These are phyloP conservation scores for Diaporthe caulivora DNA, from an alignment of 2,329 filamentous ascomycete genomes.

Conservation along the genomic window DNA sequence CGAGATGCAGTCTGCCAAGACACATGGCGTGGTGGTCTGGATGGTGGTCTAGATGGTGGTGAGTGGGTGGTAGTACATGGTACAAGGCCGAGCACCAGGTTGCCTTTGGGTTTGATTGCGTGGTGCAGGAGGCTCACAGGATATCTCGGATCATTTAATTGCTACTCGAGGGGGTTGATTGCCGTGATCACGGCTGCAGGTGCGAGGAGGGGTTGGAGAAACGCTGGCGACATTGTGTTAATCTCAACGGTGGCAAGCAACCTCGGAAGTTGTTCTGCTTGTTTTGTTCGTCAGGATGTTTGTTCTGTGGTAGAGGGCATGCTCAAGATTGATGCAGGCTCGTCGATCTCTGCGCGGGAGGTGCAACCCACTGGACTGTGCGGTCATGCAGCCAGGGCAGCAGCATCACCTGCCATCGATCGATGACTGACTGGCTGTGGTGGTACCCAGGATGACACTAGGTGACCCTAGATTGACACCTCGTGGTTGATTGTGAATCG, in stretches of 20 bases:
- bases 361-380: conserved; percentile 1
- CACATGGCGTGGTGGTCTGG: background rate
- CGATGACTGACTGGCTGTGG: background rate
- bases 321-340: conserved; percentile 10
- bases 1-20: background rate
- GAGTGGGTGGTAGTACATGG: background rate
- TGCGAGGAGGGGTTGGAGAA: background rate
- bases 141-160: conserved; percentile 23
- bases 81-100: conserved; percentile 12
- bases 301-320: too few relatives aligned
- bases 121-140: conserved; percentile 27
- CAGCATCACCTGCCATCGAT: background rate
- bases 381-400: background rate
- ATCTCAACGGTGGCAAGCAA: background rate
- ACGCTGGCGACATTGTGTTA: conserved; percentile 28
- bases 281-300: background rate
- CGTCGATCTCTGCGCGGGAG: conserved; percentile 13
- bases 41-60: background rate
- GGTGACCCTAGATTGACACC: too few relatives aligned
- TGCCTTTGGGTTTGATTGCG: conserved; percentile 23
- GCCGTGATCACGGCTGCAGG: background rate
- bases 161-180: conserved; percentile 4
- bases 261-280: too few relatives aligned
- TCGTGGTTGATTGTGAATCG: background rate
- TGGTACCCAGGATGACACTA: background rate